A percentile compares a stretch with the other conserved stretches of the same genome.
Conservation (phyloP, 2,329 filamentous ascomycete species). For the Diaporthe aspalathi region DNA sequence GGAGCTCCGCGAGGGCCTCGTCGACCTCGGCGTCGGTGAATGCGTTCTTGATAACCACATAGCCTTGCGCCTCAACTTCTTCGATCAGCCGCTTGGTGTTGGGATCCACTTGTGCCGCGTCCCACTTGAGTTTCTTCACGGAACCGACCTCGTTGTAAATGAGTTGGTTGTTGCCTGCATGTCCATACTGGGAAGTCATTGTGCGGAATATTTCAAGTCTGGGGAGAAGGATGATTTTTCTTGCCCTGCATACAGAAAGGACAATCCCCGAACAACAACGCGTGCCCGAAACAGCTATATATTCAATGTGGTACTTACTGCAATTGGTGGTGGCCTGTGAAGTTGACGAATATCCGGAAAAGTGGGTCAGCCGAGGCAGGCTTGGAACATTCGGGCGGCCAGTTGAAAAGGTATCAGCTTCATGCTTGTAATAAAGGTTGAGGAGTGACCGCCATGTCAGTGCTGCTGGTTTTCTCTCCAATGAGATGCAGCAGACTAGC, state of each 20-base stretch:
- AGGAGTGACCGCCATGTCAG: too few species aligned
- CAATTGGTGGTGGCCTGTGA: not conserved
- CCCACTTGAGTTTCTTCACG: conserved; percentile 12
- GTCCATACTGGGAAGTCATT: not conserved
- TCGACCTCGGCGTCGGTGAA: conserved; percentile 44
- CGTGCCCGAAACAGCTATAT: not conserved
- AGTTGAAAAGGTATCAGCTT: not conserved
- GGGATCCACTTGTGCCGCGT: not conserved
- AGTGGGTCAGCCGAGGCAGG: conserved; percentile 14
- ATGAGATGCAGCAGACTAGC: not conserved
- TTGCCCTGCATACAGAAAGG: not conserved
- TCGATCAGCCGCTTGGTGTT: conserved; percentile 3
- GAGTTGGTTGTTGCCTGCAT: conserved; percentile 14
- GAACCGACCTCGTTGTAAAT: conserved; percentile 9
- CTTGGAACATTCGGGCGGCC: not conserved
- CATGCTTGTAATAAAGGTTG: too few species aligned
- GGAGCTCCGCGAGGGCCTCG: conserved; percentile 47
- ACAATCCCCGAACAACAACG: not conserved
- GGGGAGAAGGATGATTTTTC: not conserved
- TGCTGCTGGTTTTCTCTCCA: not conserved
- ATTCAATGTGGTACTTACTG: not conserved
- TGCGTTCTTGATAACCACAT: conserved; percentile 1
- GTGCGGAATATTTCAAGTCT: not conserved
- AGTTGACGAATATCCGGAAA: not conserved
- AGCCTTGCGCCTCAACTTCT: not conserved